Evolutionary conservation across 495 filamentous ascomycete species (phyloP).

Genomic region (Aspergillus coremiiformis): DNA sequence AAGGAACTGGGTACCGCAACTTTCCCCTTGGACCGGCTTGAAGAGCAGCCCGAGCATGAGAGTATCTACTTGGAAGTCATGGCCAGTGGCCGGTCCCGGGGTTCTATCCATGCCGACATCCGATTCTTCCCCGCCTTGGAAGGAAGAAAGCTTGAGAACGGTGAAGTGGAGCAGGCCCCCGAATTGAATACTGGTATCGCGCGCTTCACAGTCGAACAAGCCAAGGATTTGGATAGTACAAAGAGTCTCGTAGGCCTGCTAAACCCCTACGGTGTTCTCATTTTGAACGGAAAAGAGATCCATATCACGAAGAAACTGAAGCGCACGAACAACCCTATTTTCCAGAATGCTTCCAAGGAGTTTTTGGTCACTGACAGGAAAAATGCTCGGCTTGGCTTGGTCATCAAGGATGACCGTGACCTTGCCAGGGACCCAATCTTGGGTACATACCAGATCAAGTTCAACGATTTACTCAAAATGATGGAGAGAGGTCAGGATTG

Average conservation of each 20-base stretch:
- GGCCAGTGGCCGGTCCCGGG: constrained; percentile 74
- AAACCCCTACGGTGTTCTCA: constrained; percentile 79
- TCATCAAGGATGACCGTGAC: constrained; percentile 92
- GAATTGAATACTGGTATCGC: constrained; percentile 90
- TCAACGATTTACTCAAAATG: constrained; percentile 85
- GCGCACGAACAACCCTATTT: constrained; percentile 93
- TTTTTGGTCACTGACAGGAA: constrained; percentile 90
- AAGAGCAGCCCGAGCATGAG: constrained; percentile 68
- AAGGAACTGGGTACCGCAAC: constrained; percentile 85
- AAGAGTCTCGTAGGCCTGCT: constrained; percentile 86
- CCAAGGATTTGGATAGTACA: constrained; percentile 85
- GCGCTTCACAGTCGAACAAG: constrained; percentile 86
- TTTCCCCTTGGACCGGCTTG: constrained; percentile 75
- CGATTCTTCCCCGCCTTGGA: constrained; percentile 93
- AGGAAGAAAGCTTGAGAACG: constrained; percentile 61
- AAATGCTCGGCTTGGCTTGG: constrained; percentile 76
- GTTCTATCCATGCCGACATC: constrained; percentile 71
- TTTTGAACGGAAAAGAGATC: constrained; percentile 85
- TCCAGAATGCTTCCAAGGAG: constrained; percentile 83
- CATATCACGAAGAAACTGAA: constrained; percentile 82
- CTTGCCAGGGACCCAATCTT: constrained; percentile 74
- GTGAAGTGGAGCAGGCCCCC: constrained; percentile 68
- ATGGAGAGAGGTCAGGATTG: constrained; percentile 92
- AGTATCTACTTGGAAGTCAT: constrained; percentile 78
- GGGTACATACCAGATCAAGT: constrained; percentile 87